Conservation (phyloP, 768 basidiomycete species). For the Phlebiopsis flavidoalba region DNA sequence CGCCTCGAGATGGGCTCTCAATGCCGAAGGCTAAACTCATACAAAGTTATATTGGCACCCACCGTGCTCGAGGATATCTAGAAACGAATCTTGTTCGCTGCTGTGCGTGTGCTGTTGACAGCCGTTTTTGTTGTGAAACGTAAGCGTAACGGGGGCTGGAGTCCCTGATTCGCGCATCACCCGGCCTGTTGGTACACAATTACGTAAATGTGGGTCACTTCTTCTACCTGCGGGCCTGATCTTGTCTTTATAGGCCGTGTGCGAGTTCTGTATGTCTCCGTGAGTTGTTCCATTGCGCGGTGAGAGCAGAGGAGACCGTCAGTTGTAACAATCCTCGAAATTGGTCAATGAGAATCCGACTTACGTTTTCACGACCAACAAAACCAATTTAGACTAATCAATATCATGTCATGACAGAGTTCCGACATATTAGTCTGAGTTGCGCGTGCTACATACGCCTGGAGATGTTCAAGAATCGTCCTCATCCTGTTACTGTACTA, state of each 20-base stretch:
- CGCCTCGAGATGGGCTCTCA: background rate
- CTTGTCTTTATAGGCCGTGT: background rate
- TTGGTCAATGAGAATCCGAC: background rate
- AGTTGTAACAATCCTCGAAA: background rate
- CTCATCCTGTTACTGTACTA: too few relatives aligned
- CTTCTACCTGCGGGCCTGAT: background rate
- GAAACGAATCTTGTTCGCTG: background rate
- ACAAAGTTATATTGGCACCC: constrained; percentile 1
- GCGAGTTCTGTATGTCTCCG: background rate
- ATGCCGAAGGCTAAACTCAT: constrained; percentile 1
- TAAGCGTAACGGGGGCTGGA: background rate
- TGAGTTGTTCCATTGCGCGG: background rate
- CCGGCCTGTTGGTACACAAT: background rate
- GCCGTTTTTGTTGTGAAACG: background rate
- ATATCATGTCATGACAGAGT: background rate
- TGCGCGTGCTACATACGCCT: too few relatives aligned
- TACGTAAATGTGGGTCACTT: background rate
- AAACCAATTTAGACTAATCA: background rate
- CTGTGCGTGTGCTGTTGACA: background rate
- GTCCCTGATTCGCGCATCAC: background rate
- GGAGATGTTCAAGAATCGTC: too few relatives aligned
- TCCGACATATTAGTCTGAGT: background rate
- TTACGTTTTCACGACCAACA: background rate
- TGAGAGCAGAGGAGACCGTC: background rate
- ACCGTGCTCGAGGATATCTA: background rate